These are phyloP conservation scores for Cavenderia fasciculata DNA, from an alignment of 78 protist genomes.

Conservation along the genomic window DNA sequence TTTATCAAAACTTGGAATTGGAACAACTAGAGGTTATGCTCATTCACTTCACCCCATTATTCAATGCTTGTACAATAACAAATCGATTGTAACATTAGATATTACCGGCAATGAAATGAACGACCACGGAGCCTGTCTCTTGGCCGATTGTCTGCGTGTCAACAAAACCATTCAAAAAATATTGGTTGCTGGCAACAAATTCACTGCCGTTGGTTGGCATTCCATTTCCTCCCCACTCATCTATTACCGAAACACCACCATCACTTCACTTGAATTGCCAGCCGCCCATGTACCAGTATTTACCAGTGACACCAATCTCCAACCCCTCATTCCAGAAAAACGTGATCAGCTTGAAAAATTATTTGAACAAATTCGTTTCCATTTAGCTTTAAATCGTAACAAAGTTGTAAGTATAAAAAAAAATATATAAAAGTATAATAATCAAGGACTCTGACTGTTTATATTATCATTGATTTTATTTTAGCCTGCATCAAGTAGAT, in stretches of 20 bases:
- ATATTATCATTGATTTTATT: too few species aligned
- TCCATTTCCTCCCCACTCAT: conserved; percentile 33
- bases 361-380: conserved; percentile 17
- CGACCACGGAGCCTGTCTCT: conserved; percentile 71
- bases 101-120: conserved; percentile 54
- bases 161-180: conserved; percentile 28
- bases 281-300: background rate
- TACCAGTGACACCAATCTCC: background rate
- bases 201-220: conserved; percentile 47
- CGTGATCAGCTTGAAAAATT: conserved; percentile 20
- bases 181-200: conserved; percentile 37
- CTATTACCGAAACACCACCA: conserved; percentile 30
- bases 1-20: conserved; percentile 18
- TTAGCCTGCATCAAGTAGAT: conserved; percentile 19
- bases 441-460: too few species aligned
- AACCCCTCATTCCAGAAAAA: background rate
- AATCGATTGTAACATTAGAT: conserved; percentile 28
- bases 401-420: too few species aligned
- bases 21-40: background rate
- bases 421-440: too few species aligned
- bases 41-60: conserved; percentile 16
- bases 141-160: conserved; percentile 33
- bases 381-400: conserved; percentile 19
- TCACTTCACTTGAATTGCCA: conserved; percentile 19
- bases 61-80: background rate